Conservation (phyloP, 768 basidiomycete genomes). For the Trichaptum fuscoviolaceum region DNA sequence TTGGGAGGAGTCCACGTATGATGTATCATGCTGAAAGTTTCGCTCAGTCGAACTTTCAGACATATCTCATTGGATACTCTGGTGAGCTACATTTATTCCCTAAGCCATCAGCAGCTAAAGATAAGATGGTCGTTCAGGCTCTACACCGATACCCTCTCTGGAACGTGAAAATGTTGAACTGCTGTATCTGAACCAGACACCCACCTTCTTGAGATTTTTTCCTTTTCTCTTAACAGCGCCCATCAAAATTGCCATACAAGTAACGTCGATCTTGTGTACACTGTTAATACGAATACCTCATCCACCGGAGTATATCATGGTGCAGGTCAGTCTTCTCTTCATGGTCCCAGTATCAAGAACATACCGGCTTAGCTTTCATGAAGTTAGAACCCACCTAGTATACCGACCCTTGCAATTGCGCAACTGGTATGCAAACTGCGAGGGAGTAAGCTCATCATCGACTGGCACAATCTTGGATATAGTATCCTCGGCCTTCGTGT, state of each 20-base stretch:
- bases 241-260: slow-evolving; percentile 72
- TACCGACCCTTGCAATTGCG: slow-evolving; percentile 86
- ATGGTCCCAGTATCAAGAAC: neutral
- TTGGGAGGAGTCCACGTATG: slow-evolving; percentile 95
- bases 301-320: slow-evolving; percentile 81
- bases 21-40: slow-evolving; percentile 98
- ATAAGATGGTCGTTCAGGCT: slow-evolving; percentile 41
- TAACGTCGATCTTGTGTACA: slow-evolving; percentile 52
- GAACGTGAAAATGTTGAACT: slow-evolving; percentile 60
- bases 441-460: slow-evolving; percentile 87
- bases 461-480: slow-evolving; percentile 99
- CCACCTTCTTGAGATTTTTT: slow-evolving; percentile 41
- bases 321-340: slow-evolving; percentile 61
- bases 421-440: slow-evolving; percentile 64
- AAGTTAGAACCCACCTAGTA: slow-evolving; percentile 88
- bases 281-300: slow-evolving; percentile 55
- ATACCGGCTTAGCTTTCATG: slow-evolving; percentile 3
- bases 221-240: slow-evolving; percentile 76
- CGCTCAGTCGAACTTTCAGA: slow-evolving; percentile 70
- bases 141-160: slow-evolving; percentile 70
- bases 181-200: slow-evolving; percentile 62
- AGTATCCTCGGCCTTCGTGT: slow-evolving; percentile 84
- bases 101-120: neutral
- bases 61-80: slow-evolving; percentile 79
- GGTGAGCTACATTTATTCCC: slow-evolving; percentile 41